These are phyloP conservation scores for Trichomonas vaginalis DNA, from an alignment of 208 protist genomes.

Conservation along the genomic window DNA sequence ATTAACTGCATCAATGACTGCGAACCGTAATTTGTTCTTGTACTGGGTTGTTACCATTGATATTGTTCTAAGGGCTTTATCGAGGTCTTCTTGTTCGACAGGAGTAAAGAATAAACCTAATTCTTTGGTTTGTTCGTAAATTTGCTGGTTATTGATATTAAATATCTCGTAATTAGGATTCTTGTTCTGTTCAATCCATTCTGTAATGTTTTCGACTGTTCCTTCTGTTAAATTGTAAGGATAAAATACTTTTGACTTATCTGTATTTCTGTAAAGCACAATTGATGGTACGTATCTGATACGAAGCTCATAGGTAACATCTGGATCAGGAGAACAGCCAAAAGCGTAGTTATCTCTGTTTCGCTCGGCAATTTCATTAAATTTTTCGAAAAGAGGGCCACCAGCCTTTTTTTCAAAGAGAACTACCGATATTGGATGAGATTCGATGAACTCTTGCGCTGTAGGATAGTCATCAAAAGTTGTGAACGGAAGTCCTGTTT, in stretches of 20 bases:
- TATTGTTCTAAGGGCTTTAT: not conserved
- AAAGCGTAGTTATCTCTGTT: not conserved
- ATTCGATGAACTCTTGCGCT: slow-evolving; percentile 9
- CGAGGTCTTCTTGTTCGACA: not conserved
- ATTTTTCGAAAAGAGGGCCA: not conserved
- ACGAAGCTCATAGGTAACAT: not conserved
- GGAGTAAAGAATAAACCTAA: not conserved
- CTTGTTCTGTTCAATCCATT: not conserved
- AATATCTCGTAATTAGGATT: not conserved
- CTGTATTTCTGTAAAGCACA: not conserved
- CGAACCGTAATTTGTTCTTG: not conserved
- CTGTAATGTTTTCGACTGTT: not conserved
- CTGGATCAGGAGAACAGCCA: not conserved
- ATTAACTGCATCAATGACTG: not conserved
- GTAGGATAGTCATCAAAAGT: slow-evolving; percentile 17
- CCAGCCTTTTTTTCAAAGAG: not conserved
- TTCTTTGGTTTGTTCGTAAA: not conserved
- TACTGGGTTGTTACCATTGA: not conserved
- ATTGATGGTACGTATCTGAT: not conserved
- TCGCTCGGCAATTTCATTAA: not conserved
- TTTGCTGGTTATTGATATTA: not conserved
- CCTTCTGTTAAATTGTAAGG: not conserved
- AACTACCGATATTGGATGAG: not conserved
- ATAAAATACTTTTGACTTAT: not conserved
- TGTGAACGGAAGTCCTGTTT: not conserved